These are phyloP conservation scores for Pugionium cornutum DNA, from an alignment of 345 rosid genomes.

Conservation along the genomic window DNA sequence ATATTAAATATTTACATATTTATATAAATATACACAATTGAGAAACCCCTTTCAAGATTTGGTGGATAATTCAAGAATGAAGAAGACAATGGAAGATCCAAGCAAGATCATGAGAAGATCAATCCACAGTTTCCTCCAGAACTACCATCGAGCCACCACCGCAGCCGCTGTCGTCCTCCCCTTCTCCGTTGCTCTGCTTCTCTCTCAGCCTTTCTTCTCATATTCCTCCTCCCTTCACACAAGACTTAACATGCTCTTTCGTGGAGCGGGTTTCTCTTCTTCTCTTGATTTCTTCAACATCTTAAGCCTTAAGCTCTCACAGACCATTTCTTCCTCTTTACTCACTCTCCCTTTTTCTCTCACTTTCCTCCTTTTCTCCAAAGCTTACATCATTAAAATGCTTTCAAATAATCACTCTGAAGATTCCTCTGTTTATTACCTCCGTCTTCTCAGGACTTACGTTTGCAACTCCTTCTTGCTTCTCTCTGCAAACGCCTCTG, in stretches of 20 bases:
- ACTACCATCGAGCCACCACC: constrained; percentile 60
- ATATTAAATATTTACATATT: constrained; percentile 21
- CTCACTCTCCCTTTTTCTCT: constrained; percentile 71
- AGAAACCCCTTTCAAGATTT: constrained; percentile 36
- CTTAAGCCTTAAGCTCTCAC: constrained; percentile 67
- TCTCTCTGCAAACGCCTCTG: constrained; percentile 73
- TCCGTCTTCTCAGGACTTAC: constrained; percentile 53
- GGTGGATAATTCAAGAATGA: constrained; percentile 38
- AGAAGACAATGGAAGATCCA: constrained; percentile 52
- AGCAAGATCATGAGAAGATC: constrained; percentile 66
- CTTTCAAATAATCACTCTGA: constrained; percentile 44
- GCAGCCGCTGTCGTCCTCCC: constrained; percentile 60
- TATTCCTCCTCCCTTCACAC: constrained; percentile 39
- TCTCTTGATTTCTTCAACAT: constrained; percentile 56
- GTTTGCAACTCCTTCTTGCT: constrained; percentile 55
- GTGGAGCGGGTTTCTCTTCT: constrained; percentile 74
- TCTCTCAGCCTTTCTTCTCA: constrained; percentile 39
- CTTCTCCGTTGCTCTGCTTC: constrained; percentile 49
- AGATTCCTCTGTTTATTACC: constrained; percentile 43
- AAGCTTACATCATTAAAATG: constrained; percentile 50
- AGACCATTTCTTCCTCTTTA: constrained; percentile 62
- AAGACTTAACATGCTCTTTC: constrained; percentile 50
- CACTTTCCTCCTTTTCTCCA: constrained; percentile 68
- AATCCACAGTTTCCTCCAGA: constrained; percentile 57
- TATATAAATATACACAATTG: constrained; percentile 11